A percentile compares a stretch with the other conserved stretches of the same genome.
Conservation (phyloP, 805 yeast genomes). For the Saturnispora dispora region DNA sequence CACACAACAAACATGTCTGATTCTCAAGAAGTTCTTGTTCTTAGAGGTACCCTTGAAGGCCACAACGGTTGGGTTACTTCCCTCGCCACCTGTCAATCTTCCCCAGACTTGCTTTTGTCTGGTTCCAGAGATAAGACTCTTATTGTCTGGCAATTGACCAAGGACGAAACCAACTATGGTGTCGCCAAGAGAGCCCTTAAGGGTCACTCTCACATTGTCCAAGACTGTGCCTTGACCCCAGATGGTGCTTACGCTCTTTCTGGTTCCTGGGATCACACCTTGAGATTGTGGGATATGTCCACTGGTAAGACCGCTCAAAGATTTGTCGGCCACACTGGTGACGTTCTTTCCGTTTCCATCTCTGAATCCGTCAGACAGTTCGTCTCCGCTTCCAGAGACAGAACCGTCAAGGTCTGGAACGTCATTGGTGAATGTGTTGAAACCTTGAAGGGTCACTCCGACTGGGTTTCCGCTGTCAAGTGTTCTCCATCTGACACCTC, state of each 20-base stretch:
- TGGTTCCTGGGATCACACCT: constrained; percentile 99
- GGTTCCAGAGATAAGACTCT: constrained; percentile 98
- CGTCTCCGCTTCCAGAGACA: constrained; percentile 98
- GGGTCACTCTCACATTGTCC: constrained; percentile 99
- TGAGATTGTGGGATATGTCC: constrained; percentile 96
- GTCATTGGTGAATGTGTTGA: constrained; percentile 94
- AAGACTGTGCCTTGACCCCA: constrained; percentile 94
- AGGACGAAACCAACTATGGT: constrained; percentile 97
- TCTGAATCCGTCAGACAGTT: constrained; percentile 95
- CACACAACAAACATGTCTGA: constrained; percentile 44
- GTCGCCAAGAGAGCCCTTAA: constrained; percentile 93
- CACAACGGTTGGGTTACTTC: constrained; percentile 97
- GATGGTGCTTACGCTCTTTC: constrained; percentile 98
- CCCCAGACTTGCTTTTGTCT: constrained; percentile 96
- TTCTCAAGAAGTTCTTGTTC: constrained; percentile 88
- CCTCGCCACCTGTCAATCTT: constrained; percentile 94
- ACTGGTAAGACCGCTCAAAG: constrained; percentile 90
- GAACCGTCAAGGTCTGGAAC: constrained; percentile 99
- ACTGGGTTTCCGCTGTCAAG: constrained; percentile 98
- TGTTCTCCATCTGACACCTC: constrained; percentile 78
- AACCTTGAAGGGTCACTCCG: constrained; percentile 91
- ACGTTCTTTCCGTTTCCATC: constrained; percentile 94
- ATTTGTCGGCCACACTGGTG: constrained; percentile 97
- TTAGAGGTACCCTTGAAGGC: constrained; percentile 98
- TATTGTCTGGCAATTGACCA: constrained; percentile 94